These are phyloP conservation scores for Posidonia australis DNA, from an alignment of 106 monocot genomes.

Conservation along the genomic window DNA sequence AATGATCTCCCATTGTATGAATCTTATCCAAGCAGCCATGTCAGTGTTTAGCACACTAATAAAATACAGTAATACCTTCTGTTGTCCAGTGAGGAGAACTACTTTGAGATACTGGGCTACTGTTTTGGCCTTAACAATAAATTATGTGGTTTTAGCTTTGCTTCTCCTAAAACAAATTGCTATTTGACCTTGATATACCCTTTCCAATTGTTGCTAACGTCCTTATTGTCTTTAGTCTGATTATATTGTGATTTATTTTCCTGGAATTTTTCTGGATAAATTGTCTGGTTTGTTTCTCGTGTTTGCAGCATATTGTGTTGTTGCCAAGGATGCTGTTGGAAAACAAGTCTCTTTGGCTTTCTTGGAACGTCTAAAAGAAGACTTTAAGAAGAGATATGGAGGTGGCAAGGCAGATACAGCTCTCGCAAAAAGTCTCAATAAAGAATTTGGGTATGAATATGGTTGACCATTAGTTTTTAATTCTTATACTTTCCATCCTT, in stretches of 20 bases:
- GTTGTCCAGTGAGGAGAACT: too few species aligned
- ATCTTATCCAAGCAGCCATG: too few species aligned
- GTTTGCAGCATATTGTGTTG: constrained; percentile 80
- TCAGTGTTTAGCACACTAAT: too few species aligned
- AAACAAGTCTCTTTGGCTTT: constrained; percentile 68
- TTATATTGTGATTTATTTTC: background rate
- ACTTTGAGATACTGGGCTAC: too few species aligned
- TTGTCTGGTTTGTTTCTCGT: background rate
- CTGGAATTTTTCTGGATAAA: background rate
- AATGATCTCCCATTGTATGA: too few species aligned
- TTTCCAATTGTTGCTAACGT: too few species aligned
- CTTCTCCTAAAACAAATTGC: too few species aligned
- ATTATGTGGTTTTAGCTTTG: too few species aligned
- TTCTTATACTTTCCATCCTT: background rate
- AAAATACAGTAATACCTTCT: too few species aligned
- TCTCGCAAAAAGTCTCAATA: constrained; percentile 79
- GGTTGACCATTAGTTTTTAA: background rate
- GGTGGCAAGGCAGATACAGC: constrained; percentile 96
- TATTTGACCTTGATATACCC: too few species aligned
- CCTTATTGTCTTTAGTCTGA: background rate
- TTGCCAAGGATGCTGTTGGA: constrained; percentile 74
- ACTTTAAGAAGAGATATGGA: constrained; percentile 85
- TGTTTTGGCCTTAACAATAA: too few species aligned
- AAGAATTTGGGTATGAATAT: constrained; percentile 80
- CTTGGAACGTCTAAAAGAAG: constrained; percentile 66